These are phyloP conservation scores for Pythium rishiriense DNA, from an alignment of 352 stramenopile genomes.

Conservation along the genomic window DNA sequence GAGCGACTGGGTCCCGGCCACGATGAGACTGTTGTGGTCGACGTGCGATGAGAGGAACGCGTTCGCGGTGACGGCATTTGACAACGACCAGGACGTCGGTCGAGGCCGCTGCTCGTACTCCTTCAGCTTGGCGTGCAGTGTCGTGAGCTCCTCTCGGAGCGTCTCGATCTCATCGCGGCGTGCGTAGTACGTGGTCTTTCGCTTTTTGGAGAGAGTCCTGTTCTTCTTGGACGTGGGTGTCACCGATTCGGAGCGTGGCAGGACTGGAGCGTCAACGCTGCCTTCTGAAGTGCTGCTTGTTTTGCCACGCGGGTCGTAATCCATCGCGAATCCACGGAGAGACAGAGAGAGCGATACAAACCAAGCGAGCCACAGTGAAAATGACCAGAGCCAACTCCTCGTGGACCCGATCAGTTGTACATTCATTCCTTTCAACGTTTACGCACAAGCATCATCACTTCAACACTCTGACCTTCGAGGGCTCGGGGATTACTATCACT, in stretches of 20 bases:
- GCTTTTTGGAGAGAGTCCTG: conserved; percentile 3
- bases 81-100: neutral
- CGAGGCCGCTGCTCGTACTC: neutral
- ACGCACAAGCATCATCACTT: neutral
- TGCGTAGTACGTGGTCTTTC: conserved; percentile 22
- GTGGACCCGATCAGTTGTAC: no score
- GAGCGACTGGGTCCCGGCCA: conserved; percentile 15
- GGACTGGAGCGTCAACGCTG: conserved; percentile 2
- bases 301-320: conserved; percentile 2
- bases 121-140: conserved; percentile 1
- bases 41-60: neutral
- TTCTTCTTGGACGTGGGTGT: neutral
- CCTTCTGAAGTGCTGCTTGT: conserved; percentile 21
- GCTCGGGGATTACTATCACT: neutral
- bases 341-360: no score
- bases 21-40: neutral
- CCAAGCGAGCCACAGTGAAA: no score
- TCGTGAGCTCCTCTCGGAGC: conserved; percentile 17
- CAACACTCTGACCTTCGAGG: neutral
- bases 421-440: no score
- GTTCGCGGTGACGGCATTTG: neutral
- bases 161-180: conserved; percentile 22
- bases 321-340: no score
- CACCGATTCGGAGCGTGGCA: neutral
- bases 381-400: no score